Percentiles rank a stretch among this genome's conserved stretches.
Conservation (phyloP, 1,139 yeast genomes). For the Suhomyces yuchorum region DNA sequence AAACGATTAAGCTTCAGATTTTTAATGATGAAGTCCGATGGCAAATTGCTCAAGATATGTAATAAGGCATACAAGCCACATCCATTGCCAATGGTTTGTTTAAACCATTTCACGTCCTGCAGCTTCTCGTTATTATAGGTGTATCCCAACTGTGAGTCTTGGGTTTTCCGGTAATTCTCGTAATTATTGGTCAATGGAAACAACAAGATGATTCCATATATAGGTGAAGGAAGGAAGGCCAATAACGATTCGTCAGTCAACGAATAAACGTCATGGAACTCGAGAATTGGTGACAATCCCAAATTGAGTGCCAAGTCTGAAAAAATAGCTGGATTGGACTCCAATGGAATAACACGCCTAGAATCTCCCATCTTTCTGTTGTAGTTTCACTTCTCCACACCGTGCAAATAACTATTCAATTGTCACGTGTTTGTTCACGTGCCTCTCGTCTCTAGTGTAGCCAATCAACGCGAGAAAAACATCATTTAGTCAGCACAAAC, state of each 20-base stretch:
- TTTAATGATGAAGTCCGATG: constrained; percentile 42
- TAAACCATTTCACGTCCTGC: constrained; percentile 60
- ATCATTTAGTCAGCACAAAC: constrained; percentile 5
- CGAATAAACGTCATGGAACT: constrained; percentile 82
- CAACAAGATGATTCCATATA: constrained; percentile 69
- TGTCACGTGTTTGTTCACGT: background rate
- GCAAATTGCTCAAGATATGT: constrained; percentile 71
- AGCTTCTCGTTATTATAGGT: constrained; percentile 19
- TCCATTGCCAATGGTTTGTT: constrained; percentile 84
- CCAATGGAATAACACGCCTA: constrained; percentile 71
- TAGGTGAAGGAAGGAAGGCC: constrained; percentile 80
- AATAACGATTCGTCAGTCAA: constrained; percentile 77
- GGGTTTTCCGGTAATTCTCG: constrained; percentile 49
- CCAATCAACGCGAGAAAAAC: constrained; percentile 4
- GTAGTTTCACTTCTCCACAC: background rate
- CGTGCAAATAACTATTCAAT: background rate
- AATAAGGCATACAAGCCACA: constrained; percentile 91
- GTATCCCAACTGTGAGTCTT: constrained; percentile 30
- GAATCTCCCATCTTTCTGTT: constrained; percentile 11
- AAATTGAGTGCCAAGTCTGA: constrained; percentile 65
- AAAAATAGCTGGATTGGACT: constrained; percentile 87
- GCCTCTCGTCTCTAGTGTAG: background rate
- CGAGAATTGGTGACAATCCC: constrained; percentile 64
- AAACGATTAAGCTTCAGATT: constrained; percentile 35
- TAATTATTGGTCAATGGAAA: constrained; percentile 75